Conservation (phyloP, 345 rosid genomes). For the Mallotus nudiflorus region DNA sequence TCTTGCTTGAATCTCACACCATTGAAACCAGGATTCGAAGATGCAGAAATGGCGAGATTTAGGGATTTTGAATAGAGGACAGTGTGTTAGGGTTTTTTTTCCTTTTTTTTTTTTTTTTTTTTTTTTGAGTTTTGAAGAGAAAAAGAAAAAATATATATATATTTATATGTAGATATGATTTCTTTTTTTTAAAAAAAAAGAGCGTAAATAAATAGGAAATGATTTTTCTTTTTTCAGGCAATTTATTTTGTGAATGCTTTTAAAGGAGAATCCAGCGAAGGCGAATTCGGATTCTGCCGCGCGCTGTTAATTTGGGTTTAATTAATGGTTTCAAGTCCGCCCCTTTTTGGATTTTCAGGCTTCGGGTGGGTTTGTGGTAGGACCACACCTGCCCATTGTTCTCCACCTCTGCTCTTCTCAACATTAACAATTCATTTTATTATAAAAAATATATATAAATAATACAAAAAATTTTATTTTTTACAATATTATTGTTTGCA, state of each 20-base stretch:
- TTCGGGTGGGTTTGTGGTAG: background rate
- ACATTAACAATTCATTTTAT: too few relatives aligned
- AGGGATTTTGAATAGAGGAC: background rate
- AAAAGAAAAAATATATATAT: background rate
- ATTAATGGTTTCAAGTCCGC: slow-evolving; percentile 35
- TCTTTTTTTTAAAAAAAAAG: background rate
- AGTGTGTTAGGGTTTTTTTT: slow-evolving; percentile 25
- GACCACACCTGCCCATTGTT: slow-evolving; percentile 11
- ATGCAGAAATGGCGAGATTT: slow-evolving; percentile 7
- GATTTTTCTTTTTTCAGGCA: slow-evolving; percentile 6
- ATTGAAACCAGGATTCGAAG: slow-evolving; percentile 26
- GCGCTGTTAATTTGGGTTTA: slow-evolving; percentile 33
- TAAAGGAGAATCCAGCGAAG: slow-evolving; percentile 36
- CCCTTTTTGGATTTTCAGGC: slow-evolving; percentile 9
- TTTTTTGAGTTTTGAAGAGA: background rate
- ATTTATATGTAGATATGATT: background rate
- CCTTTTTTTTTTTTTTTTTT: slow-evolving; percentile 5
- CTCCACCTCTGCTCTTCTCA: background rate
- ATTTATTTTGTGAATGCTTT: slow-evolving; percentile 9
- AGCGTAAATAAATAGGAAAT: too few relatives aligned
- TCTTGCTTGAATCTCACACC: slow-evolving; percentile 28
- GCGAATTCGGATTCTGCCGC: slow-evolving; percentile 39
- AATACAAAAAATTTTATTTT: too few relatives aligned
- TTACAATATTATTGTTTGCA: too few relatives aligned
- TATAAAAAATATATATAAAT: too few relatives aligned